Evolutionary conservation across 202 grass and related monocot species (phyloP), one percentile per base, ranked within the genome.

Genomic region (Carex arenaria): DNA sequence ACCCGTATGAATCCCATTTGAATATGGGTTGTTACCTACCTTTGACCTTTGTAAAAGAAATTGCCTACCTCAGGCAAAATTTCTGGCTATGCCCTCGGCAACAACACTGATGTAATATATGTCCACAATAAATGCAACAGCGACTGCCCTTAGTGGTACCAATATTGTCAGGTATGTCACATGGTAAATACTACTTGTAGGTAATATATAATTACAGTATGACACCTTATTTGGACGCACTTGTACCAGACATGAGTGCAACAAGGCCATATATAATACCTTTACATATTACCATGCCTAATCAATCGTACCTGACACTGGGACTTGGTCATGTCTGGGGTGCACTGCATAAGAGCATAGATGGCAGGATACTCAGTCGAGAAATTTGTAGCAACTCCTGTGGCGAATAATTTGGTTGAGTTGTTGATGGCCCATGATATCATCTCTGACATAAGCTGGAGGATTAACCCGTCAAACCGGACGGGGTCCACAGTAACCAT

Each of bases 281-380:
- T 40, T 40, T 40, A 40, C 36, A 40, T 40, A 40, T 40, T 40
- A 12, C 38, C 5, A 10, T 34, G 51, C 28, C 13, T 54, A n/a
- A 77, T 2, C 15, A 57, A 77, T 57, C 38, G 13, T 67, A 82
- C 23, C 61, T 78, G 82, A 63, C 89, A 94, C 78, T 60, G 83
- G 6, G 84, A 77, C 10, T 79, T 74, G 15, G 67, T 56, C 83
- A 91, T 82, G 80, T 86, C 92, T 54, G 1, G 38, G 8, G 85
- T 91, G 83, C 92, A 94, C 76, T 91, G 92, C 22, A 75, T 89
- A 72, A 94, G 64, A 78, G 80, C 92, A 59, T 89, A 91, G 59
- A 91, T 55, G 10, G 9, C 68, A 65, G 55, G 66, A 13, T 47
- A 61, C 40, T 66, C 78, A 1, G 63, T 70, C 15, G 70, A 47